phyloP scores from a whole-genome alignment of 1,284 basidiomycete species.

The Cutaneotrichosporon cyanovorans region DNA sequence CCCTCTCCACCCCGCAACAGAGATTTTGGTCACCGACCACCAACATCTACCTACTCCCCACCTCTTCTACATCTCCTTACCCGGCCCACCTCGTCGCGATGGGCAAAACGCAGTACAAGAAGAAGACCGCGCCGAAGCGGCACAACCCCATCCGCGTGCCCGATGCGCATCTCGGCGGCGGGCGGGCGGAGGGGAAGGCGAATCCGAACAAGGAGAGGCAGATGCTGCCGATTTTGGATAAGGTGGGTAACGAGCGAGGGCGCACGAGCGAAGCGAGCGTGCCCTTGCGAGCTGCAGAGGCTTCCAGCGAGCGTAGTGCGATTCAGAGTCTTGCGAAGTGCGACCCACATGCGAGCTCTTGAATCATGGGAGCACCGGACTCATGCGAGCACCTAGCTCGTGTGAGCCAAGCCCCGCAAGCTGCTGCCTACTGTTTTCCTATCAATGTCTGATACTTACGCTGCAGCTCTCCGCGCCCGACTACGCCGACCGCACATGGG shows the following conservation, averaged over 20 bases:
- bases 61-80: neutral
- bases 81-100: conserved; percentile 45
- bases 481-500: conserved; percentile 75
- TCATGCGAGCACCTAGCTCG: too few species aligned
- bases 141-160: conserved; percentile 88
- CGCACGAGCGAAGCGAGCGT: too few species aligned
- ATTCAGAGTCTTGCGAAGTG: too few species aligned
- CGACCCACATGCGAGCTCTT: too few species aligned
- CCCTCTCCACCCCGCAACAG: neutral
- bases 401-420: too few species aligned
- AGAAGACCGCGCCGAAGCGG: conserved; percentile 55
- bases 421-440: too few species aligned
- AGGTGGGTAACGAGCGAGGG: conserved; percentile 50
- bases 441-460: too few species aligned
- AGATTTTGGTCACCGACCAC: conserved; percentile 1
- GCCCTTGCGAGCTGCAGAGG: too few species aligned
- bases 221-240: conserved; percentile 76
- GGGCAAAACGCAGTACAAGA: conserved; percentile 83
- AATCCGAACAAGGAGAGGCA: conserved; percentile 60
- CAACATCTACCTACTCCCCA: neutral
- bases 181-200: conserved; percentile 44
- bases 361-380: too few species aligned
- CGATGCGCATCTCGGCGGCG: conserved; percentile 75
- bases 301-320: too few species aligned
- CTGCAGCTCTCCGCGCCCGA: conserved; percentile 55